These are phyloP conservation scores for Hypoxylon sp. DNA, from an alignment of 2,329 filamentous ascomycete species.

Conservation along the genomic window DNA sequence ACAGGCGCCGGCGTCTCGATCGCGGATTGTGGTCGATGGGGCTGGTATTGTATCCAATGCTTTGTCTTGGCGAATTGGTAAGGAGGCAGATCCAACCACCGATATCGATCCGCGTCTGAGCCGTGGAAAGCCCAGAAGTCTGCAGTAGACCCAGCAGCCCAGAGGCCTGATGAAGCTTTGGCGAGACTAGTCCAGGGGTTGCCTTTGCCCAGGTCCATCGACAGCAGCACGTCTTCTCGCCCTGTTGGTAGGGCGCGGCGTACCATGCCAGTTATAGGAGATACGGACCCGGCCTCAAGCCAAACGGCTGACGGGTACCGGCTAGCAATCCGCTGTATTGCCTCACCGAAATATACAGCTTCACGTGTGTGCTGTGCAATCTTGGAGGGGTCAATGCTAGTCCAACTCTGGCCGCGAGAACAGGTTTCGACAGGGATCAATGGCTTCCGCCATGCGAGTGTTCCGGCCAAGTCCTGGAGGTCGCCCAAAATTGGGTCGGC, in stretches of 20 bases:
- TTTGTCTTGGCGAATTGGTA: conserved; percentile 35
- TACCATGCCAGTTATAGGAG: conserved; percentile 46
- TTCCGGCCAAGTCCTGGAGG: conserved; percentile 25
- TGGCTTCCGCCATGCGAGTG: conserved; percentile 30
- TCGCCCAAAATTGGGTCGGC: conserved; percentile 38
- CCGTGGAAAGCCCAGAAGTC: conserved; percentile 36
- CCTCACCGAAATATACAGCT: conserved; percentile 52
- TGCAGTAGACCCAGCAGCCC: conserved; percentile 22
- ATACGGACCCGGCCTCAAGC: conserved; percentile 55
- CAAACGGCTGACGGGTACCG: conserved; percentile 47
- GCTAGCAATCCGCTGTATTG: conserved; percentile 47
- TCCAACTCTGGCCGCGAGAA: conserved; percentile 26
- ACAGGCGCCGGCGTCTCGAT: conserved; percentile 11
- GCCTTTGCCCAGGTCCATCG: conserved; percentile 20
- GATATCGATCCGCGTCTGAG: conserved; percentile 15
- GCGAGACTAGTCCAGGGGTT: conserved; percentile 31
- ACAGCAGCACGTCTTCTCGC: conserved; percentile 19
- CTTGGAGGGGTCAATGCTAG: conserved; percentile 10
- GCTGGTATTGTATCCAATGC: conserved; percentile 34
- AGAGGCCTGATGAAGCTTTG: conserved; percentile 24
- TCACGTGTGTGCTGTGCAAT: conserved; percentile 47
- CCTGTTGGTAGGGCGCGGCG: conserved; percentile 17
- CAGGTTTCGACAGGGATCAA: conserved; percentile 43
- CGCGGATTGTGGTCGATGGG: conserved; percentile 18
- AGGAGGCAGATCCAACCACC: conserved; percentile 33